Evolutionary conservation across 2,329 filamentous ascomycete genomes (phyloP).

Genomic region (Aureobasidium zeae): DNA sequence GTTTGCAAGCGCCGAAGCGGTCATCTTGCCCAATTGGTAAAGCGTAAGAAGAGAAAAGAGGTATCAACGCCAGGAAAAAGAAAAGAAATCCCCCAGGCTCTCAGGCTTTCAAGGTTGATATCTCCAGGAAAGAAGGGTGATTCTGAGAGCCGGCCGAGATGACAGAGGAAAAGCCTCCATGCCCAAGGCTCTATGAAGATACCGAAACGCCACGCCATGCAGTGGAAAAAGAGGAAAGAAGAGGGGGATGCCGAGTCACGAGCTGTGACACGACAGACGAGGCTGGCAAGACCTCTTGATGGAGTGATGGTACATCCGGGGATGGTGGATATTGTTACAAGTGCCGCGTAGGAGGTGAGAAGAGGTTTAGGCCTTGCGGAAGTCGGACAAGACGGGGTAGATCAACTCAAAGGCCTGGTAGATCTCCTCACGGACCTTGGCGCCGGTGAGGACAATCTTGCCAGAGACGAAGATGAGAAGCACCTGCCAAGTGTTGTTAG

Average conservation of each 20-base stretch:
- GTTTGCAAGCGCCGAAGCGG: constrained; percentile 3
- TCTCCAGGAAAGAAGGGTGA: not conserved
- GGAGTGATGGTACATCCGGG: constrained; percentile 13
- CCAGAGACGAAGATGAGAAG: constrained; percentile 95
- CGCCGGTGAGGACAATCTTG: constrained; percentile 95
- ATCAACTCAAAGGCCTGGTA: constrained; percentile 96
- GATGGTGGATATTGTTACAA: constrained; percentile 17
- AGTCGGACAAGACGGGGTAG: constrained; percentile 74
- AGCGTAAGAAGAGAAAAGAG: not conserved
- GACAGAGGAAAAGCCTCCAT: constrained; percentile 14
- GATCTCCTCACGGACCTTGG: constrained; percentile 96
- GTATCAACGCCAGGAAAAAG: not conserved
- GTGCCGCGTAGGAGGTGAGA: constrained; percentile 7
- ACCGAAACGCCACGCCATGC: constrained; percentile 19
- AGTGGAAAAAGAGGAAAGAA: constrained; percentile 13
- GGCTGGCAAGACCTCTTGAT: constrained; percentile 15
- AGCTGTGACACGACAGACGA: constrained; percentile 3
- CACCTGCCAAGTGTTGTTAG: constrained; percentile 43
- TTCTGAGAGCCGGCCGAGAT: constrained; percentile 10
- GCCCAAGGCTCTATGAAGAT: constrained; percentile 13
- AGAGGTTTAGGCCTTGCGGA: constrained; percentile 26
- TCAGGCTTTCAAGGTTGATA: constrained; percentile 1
- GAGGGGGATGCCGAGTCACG: not conserved
- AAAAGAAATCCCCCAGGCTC: not conserved
- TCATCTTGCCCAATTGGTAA: not conserved